These are phyloP conservation scores for Pulicaria dysenterica DNA, from an alignment of 129 eudicot species.

Conservation along the genomic window DNA sequence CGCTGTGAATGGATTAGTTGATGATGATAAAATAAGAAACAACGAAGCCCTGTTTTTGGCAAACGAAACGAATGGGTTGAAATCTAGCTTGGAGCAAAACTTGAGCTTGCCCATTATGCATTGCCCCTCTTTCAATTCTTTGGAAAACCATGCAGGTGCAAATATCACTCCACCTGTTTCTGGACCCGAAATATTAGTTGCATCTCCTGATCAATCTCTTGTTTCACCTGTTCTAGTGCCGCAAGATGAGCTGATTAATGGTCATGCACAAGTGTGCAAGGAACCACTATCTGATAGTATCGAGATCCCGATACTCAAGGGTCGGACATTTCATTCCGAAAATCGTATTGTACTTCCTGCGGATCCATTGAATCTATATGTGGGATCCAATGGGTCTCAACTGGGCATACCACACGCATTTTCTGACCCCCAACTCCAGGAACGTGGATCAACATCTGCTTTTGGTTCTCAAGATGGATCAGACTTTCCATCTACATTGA, in stretches of 20 bases:
- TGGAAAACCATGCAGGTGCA: conserved; percentile 31
- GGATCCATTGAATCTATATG: conserved; percentile 33
- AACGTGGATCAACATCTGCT: conserved; percentile 55
- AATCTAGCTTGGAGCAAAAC: conserved; percentile 36
- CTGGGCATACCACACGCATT: conserved; percentile 81
- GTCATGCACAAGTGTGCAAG: conserved; percentile 29
- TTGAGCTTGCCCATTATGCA: conserved; percentile 38
- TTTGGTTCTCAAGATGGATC: conserved; percentile 64
- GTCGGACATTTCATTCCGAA: conserved; percentile 48
- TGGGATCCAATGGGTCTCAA: conserved; percentile 44
- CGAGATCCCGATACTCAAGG: conserved; percentile 44
- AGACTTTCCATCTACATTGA: conserved; percentile 50
- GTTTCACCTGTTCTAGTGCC: conserved; percentile 42
- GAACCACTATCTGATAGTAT: conserved; percentile 41
- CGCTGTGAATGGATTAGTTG: conserved; percentile 72
- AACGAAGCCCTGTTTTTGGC: conserved; percentile 30
- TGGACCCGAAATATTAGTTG: conserved; percentile 34
- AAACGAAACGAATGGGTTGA: conserved; percentile 33
- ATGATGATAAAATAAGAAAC: conserved; percentile 36
- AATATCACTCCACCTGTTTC: conserved; percentile 26
- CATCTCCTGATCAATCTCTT: conserved; percentile 36
- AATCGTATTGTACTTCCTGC: conserved; percentile 49
- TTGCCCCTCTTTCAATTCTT: conserved; percentile 31
- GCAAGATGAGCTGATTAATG: conserved; percentile 42
- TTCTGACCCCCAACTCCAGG: conserved; percentile 88